phyloP scores from a whole-genome alignment of 2,329 filamentous ascomycete genomes.

The Botrytis paeoniae region DNA sequence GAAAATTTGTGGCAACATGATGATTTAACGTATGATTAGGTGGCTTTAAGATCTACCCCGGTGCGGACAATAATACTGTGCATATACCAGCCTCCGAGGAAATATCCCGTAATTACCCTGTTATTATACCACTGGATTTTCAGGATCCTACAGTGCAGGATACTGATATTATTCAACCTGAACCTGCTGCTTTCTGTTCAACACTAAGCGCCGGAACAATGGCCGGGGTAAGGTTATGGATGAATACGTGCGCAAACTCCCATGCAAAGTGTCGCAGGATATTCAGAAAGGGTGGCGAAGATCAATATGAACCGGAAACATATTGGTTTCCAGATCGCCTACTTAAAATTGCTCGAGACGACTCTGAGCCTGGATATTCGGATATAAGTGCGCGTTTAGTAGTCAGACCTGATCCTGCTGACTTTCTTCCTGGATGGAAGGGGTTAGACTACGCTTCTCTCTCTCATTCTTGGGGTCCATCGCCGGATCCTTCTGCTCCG shows the following conservation, averaged over 20 bases:
- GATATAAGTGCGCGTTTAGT: neutral
- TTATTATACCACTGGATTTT: neutral
- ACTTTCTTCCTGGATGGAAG: neutral
- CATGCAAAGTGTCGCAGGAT: neutral
- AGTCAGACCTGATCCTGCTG: neutral
- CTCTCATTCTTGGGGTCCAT: neutral
- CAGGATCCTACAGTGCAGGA: neutral
- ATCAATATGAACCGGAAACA: neutral
- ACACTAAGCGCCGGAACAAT: neutral
- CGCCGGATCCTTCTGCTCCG: neutral
- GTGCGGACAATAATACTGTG: neutral
- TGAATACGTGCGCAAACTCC: neutral
- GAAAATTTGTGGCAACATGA: accelerated
- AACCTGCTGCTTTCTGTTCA: neutral
- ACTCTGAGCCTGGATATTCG: neutral
- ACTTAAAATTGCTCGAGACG: neutral
- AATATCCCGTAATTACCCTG: neutral
- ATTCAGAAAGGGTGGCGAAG: neutral
- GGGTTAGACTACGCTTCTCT: neutral
- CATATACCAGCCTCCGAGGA: neutral
- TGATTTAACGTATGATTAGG: neutral
- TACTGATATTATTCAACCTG: neutral
- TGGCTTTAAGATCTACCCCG: neutral
- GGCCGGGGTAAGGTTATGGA: neutral
- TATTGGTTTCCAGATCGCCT: neutral